Conservation (phyloP, 2,329 filamentous ascomycete genomes). For the Knoxdaviesia proteae region DNA sequence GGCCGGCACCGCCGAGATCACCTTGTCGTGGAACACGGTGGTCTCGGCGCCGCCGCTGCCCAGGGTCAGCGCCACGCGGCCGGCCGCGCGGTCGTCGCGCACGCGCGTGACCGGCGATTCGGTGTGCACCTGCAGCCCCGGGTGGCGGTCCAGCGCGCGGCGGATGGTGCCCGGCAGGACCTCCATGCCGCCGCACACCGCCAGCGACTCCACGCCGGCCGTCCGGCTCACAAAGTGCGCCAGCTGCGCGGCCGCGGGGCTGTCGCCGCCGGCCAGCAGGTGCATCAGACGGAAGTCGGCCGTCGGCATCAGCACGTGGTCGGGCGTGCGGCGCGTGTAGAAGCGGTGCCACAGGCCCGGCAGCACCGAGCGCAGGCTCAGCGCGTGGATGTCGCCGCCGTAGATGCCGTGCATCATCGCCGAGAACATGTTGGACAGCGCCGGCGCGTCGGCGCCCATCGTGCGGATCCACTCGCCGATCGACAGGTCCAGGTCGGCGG, state of each 20-base stretch:
- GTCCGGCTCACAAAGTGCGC: background rate
- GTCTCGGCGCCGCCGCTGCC: too few relatives aligned
- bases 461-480: constrained; percentile 16
- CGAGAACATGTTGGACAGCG: constrained; percentile 52
- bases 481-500: constrained; percentile 14
- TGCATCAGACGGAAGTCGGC: constrained; percentile 11
- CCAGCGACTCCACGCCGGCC: constrained; percentile 3
- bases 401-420: constrained; percentile 74
- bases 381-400: constrained; percentile 64
- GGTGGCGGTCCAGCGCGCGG: constrained; percentile 22
- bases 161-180: constrained; percentile 35
- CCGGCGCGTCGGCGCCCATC: constrained; percentile 12
- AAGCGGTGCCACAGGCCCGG: constrained; percentile 19
- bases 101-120: too few relatives aligned
- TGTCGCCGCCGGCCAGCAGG: too few relatives aligned
- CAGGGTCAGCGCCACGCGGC: too few relatives aligned
- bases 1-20: constrained; percentile 31
- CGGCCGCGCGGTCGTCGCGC: too few relatives aligned
- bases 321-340: constrained; percentile 5
- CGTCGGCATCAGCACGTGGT: constrained; percentile 9
- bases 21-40: constrained; percentile 25
- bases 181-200: constrained; percentile 31
- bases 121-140: too few relatives aligned
- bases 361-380: constrained; percentile 47
- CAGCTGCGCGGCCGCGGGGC: too few relatives aligned